These are phyloP conservation scores for Lolium multiflorum DNA, from an alignment of 176 grass and related monocot genomes.

Conservation along the genomic window DNA sequence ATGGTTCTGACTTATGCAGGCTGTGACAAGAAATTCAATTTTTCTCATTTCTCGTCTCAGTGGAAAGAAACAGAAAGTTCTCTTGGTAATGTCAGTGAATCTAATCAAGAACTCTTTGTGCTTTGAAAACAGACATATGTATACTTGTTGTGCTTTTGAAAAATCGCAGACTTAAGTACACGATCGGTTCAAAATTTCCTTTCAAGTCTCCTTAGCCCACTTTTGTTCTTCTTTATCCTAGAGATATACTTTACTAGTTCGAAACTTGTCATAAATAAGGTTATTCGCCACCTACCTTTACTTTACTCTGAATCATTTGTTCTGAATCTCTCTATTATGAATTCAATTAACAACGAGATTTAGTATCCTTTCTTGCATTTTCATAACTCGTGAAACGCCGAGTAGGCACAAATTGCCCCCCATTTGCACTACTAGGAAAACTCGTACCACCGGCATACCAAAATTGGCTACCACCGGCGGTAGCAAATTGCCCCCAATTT, in stretches of 20 bases:
- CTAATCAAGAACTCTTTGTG: constrained; percentile 20
- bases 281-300: not conserved
- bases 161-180: constrained; percentile 1
- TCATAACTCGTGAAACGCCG: not conserved
- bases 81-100: not conserved
- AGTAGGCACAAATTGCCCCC: not conserved
- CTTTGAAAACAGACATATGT: not conserved
- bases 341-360: not conserved
- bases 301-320: not conserved
- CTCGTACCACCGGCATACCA: too few relatives aligned
- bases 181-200: not conserved
- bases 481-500: too few relatives aligned
- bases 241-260: not conserved
- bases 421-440: not conserved
- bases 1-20: not conserved
- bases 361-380: not conserved
- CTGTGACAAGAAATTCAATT: not conserved
- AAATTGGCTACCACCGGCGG: too few relatives aligned
- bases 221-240: not conserved
- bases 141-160: not conserved
- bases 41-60: not conserved
- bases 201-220: not conserved
- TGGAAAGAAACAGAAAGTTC: not conserved
- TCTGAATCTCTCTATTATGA: not conserved
- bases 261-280: not conserved